Base-by-base conservation (phyloP, 345 rosid species). In the Salix brachista region DNA sequence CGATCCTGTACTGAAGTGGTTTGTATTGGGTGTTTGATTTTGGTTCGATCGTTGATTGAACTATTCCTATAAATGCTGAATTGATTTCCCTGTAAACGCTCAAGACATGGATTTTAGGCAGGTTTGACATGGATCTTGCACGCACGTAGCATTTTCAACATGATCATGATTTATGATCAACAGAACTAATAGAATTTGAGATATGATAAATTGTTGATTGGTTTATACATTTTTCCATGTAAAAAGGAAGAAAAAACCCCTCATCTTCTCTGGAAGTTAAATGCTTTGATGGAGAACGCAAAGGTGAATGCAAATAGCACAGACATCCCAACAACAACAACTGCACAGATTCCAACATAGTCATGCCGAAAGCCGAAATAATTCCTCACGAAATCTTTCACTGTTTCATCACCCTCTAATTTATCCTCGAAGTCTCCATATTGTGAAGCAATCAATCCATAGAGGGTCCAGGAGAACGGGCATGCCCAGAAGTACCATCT, bases 181-280 rank as follows among this genome's bases (percentile, higher is more conserved):
- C 10, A 56, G 14, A n/a, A 56, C 62, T 3, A 8, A n/a, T 4
- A 56, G 14, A n/a, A 56, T 26, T 1, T n/a, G 28, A n/a, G 23
- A 25, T n/a, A 10, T 23, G 64, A 58, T 23, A 58, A n/a, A 9
- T 1, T 58, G 11, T 11, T 23, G 64, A 10, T 23, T 10, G 64
- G 14, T 58, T 9, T 58, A 1, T n/a, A 23, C 64, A 58, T 58
- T 23, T 58, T 3, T n/a, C 64, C 1, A 23, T 10, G 12, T 23
- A n/a, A 11, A 58, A n/a, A 9, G 23, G 13, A 23, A n/a, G 28
- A 9, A 58, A 9, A 56, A 23, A 1, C 25, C 25, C 30, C 16
- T 85, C 76, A 91, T 82, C 94, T 79, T 46, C 82, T 90, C 78
- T 89, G 95, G 92, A 94, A 94, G 83, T 91, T 92, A 78, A 94